A percentile compares a stretch with the other conserved stretches of the same genome.
phyloP scores from a whole-genome alignment of 2,329 filamentous ascomycete species.

The Lachnellula willkommii region DNA sequence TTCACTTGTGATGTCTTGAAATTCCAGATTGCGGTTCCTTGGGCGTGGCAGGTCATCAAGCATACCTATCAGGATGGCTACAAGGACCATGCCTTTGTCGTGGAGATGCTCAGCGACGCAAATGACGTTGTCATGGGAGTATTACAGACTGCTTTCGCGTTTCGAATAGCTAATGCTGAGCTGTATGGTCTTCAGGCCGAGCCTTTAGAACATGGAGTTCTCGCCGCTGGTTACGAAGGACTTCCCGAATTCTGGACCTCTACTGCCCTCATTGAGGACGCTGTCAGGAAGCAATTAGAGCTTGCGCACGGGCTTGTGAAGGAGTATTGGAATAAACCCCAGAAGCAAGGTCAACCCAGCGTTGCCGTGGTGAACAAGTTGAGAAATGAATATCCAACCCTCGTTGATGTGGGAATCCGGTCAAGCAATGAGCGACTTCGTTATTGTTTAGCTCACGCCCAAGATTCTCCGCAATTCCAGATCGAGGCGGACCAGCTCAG shows the following conservation, averaged over 20 bases:
- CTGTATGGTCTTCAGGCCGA: slow-evolving; percentile 70
- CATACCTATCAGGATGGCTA: slow-evolving; percentile 60
- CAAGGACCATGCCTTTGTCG: slow-evolving; percentile 45
- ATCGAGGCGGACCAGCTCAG: slow-evolving; percentile 45
- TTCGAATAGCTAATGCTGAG: slow-evolving; percentile 63
- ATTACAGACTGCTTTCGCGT: slow-evolving; percentile 59
- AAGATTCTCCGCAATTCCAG: slow-evolving; percentile 43
- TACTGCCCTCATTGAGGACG: slow-evolving; percentile 55
- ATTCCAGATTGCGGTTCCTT: slow-evolving; percentile 70
- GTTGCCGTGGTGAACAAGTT: slow-evolving; percentile 38
- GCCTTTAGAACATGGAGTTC: slow-evolving; percentile 58
- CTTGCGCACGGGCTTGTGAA: slow-evolving; percentile 37
- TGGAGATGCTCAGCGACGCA: slow-evolving; percentile 51
- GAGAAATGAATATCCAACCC: slow-evolving; percentile 44
- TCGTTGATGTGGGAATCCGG: slow-evolving; percentile 54
- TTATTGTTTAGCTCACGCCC: slow-evolving; percentile 46
- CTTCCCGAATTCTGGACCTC: slow-evolving; percentile 86
- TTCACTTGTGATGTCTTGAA: slow-evolving; percentile 72
- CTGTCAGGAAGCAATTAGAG: slow-evolving; percentile 54
- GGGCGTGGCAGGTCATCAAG: slow-evolving; percentile 72
- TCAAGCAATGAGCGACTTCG: slow-evolving; percentile 54
- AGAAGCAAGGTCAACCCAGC: slow-evolving; percentile 23
- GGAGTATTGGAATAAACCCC: slow-evolving; percentile 31
- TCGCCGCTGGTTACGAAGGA: slow-evolving; percentile 58
- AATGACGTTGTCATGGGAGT: slow-evolving; percentile 66